Percentiles rank a stretch among this genome's conserved stretches.
Evolutionary conservation across 2,329 filamentous ascomycete species (phyloP).

Genomic region (Paecilomyces dactylethromorphus): DNA sequence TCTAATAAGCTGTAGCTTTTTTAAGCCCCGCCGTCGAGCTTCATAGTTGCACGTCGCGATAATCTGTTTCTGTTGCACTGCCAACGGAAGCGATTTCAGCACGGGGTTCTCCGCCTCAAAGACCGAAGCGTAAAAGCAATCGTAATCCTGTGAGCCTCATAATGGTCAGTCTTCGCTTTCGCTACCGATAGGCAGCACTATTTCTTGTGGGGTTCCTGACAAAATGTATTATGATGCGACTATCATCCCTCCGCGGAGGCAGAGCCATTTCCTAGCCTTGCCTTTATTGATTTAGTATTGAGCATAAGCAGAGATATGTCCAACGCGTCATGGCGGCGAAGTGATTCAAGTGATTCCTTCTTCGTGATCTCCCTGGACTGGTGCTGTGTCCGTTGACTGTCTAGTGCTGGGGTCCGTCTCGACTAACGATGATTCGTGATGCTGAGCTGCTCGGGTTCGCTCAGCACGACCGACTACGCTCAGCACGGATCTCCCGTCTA

Average conservation of each 20-base stretch:
- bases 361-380: neutral
- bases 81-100: conserved; percentile 67
- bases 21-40: conserved; percentile 58
- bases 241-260: conserved; percentile 44
- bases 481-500: neutral
- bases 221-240: conserved; percentile 73
- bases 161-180: neutral
- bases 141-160: conserved; percentile 35
- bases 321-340: neutral
- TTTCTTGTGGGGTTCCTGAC: conserved; percentile 42
- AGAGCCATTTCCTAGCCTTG: conserved; percentile 20
- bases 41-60: conserved; percentile 92
- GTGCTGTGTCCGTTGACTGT: neutral
- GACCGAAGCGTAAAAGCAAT: conserved; percentile 89
- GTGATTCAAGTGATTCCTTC: neutral
- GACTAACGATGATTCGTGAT: neutral
- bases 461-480: neutral
- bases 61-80: conserved; percentile 89
- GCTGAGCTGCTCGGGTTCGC: neutral
- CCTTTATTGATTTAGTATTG: neutral
- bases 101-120: conserved; percentile 74
- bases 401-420: neutral
- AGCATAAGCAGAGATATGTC: neutral
- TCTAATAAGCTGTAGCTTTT: conserved; percentile 77
- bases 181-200: neutral